phyloP scores from a whole-genome alignment of 768 basidiomycete genomes.

The Lactifluus hygrophoroides region DNA sequence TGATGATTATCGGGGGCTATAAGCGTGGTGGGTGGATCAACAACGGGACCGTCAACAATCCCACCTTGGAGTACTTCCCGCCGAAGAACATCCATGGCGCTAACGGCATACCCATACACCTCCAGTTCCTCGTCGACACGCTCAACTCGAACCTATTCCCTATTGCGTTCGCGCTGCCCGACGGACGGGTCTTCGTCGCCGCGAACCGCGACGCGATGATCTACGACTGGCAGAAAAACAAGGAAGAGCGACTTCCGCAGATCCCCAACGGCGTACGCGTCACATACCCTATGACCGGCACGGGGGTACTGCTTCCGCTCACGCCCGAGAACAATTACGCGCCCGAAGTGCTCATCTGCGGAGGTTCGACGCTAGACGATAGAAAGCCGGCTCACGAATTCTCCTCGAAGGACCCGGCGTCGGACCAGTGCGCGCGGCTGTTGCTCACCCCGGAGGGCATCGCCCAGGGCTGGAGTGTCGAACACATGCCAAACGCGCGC shows the following conservation, averaged over 20 bases:
- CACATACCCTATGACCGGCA: slow-evolving; percentile 78
- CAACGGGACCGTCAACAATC: slow-evolving; percentile 72
- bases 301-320: slow-evolving; percentile 65
- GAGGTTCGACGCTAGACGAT: slow-evolving; percentile 64
- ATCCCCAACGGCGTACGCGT: slow-evolving; percentile 74
- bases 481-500: slow-evolving; percentile 65
- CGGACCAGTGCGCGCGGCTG: slow-evolving; percentile 64
- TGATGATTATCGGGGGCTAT: slow-evolving; percentile 76
- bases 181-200: slow-evolving; percentile 64
- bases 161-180: slow-evolving; percentile 62
- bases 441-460: slow-evolving; percentile 58
- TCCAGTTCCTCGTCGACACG: slow-evolving; percentile 59
- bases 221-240: slow-evolving; percentile 63
- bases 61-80: slow-evolving; percentile 75
- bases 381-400: slow-evolving; percentile 48
- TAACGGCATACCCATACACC: slow-evolving; percentile 55
- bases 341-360: slow-evolving; percentile 68
- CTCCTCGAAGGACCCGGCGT: slow-evolving; percentile 66
- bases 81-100: slow-evolving; percentile 64
- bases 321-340: slow-evolving; percentile 51
- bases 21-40: slow-evolving; percentile 83
- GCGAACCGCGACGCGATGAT: slow-evolving; percentile 75
- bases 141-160: slow-evolving; percentile 80
- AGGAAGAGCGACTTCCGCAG: slow-evolving; percentile 50
- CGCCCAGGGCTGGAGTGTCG: slow-evolving; percentile 60